phyloP scores from a whole-genome alignment of 352 stramenopile genomes.

The Globisporangium echinulatum region DNA sequence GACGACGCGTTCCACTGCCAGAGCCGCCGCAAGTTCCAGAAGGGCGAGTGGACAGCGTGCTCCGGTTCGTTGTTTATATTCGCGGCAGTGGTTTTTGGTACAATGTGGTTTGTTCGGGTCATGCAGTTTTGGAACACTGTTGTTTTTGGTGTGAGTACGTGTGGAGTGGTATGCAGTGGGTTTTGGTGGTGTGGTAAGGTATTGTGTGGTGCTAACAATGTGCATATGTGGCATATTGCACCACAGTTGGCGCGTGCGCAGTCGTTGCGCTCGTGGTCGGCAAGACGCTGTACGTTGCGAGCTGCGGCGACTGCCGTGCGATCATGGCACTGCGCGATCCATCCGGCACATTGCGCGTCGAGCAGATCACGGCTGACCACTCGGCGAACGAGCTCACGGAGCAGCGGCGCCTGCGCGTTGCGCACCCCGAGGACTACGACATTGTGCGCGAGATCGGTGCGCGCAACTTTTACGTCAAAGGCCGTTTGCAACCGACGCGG shows the following conservation, averaged over 20 bases:
- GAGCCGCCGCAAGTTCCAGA: conserved; percentile 43
- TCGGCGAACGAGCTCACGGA: conserved; percentile 58
- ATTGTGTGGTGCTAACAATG: too few species aligned
- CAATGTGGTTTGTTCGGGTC: too few species aligned
- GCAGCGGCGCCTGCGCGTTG: conserved; percentile 40
- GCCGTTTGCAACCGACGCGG: conserved; percentile 55
- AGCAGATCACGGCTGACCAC: conserved; percentile 65
- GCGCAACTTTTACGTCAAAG: conserved; percentile 67
- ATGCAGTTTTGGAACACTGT: too few species aligned
- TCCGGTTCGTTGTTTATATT: conserved; percentile 13
- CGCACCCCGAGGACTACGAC: conserved; percentile 61
- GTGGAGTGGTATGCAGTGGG: neutral
- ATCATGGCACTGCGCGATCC: conserved; percentile 58
- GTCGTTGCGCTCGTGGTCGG: conserved; percentile 52
- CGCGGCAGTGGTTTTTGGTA: too few species aligned
- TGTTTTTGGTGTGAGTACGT: neutral
- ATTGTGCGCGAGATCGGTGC: conserved; percentile 64
- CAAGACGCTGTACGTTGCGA: conserved; percentile 52
- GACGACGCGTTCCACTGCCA: conserved; percentile 55
- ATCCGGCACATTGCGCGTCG: conserved; percentile 40
- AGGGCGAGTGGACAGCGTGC: conserved; percentile 48
- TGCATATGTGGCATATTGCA: too few species aligned
- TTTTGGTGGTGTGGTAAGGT: too few species aligned
- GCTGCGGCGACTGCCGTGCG: conserved; percentile 57
- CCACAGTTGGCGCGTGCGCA: conserved; percentile 41